Base-by-base conservation (phyloP, 2,329 filamentous ascomycete species). In the Cladophialophora chaetospira region DNA sequence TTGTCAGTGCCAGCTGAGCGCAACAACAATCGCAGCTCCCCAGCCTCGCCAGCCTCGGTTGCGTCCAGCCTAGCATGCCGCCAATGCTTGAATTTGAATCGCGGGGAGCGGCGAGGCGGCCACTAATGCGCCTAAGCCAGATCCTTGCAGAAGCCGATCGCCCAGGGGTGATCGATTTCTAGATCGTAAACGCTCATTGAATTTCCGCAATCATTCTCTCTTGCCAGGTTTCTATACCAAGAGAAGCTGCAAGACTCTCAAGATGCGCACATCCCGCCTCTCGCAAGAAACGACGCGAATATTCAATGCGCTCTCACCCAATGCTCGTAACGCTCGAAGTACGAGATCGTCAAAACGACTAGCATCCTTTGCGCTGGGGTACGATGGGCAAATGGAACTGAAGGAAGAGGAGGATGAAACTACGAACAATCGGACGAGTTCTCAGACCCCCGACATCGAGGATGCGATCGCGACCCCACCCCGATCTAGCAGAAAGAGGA, bases 281-380 rank as follows among this genome's bases (percentile, higher is more conserved):
- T 84, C 83, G 6, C 77, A 77, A 65, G 83, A 87, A 25, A 82
- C 84, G 0, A 72, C 82, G 3, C 82, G 78, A 60, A 70, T 85
- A n/a, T 73, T 85, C 45, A 76, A 80, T 62, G 70, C 74, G 4
- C 65, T 78, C n/a, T 73, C 78, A 15, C 66, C 71, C 31, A 67
- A 67, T 63, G 38, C 65, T 63, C 33, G 67, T 70, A 10, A 72
- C 73, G 6, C 76, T 2, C 76, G 80, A 58, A 76, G 76, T 55
- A 79, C 83, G 63, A 72, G 81, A 29, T 58, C 53, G 26, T 55
- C 70, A 67, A 29, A 71, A 70, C 54, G 58, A 47, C 46, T 68
- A 60, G 73, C 78, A n/a, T 71, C 73, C 2, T 70, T 82, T 53
- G 74, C 80, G 19, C 73, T 79, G 49, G 81, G 67, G 67, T 23